Conservation (phyloP, 371 early-diverging fungal genomes). For the Mucor circinelloides region DNA sequence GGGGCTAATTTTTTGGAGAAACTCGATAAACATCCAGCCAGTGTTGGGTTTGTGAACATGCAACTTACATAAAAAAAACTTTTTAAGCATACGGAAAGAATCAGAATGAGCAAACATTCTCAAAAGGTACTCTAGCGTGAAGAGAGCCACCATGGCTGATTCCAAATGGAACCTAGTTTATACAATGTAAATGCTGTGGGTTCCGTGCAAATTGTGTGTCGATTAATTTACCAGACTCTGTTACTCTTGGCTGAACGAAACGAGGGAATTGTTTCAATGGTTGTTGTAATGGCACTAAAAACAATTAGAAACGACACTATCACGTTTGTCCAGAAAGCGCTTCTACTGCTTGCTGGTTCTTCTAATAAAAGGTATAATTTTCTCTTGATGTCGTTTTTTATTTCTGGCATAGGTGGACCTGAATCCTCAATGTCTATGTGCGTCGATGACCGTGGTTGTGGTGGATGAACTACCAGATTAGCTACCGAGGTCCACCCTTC, state of each 20-base stretch:
- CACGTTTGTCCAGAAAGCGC: slow-evolving; percentile 77
- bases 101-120: slow-evolving; percentile 55
- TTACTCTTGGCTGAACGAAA: slow-evolving; percentile 66
- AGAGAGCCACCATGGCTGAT: slow-evolving; percentile 74
- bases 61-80: slow-evolving; percentile 40
- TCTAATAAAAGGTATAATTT: slow-evolving; percentile 71
- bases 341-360: slow-evolving; percentile 69
- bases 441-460: slow-evolving; percentile 8
- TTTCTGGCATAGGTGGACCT: slow-evolving; percentile 17
- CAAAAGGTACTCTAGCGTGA: slow-evolving; percentile 76
- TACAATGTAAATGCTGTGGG: neutral
- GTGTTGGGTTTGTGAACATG: neutral
- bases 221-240: slow-evolving; percentile 55
- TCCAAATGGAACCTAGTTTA: slow-evolving; percentile 72
- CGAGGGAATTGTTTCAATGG: slow-evolving; percentile 84
- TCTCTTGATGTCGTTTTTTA: slow-evolving; percentile 51
- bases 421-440: slow-evolving; percentile 22
- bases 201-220: neutral
- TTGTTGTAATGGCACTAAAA: slow-evolving; percentile 77
- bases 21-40: neutral
- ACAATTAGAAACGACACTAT: slow-evolving; percentile 77
- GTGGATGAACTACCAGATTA: slow-evolving; percentile 14
- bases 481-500: slow-evolving; percentile 32
- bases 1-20: slow-evolving; percentile 48
- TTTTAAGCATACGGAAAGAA: slow-evolving; percentile 22